Evolutionary conservation across 2,329 filamentous ascomycete species (phyloP).

Genomic region (Amesomyces nigricolor): DNA sequence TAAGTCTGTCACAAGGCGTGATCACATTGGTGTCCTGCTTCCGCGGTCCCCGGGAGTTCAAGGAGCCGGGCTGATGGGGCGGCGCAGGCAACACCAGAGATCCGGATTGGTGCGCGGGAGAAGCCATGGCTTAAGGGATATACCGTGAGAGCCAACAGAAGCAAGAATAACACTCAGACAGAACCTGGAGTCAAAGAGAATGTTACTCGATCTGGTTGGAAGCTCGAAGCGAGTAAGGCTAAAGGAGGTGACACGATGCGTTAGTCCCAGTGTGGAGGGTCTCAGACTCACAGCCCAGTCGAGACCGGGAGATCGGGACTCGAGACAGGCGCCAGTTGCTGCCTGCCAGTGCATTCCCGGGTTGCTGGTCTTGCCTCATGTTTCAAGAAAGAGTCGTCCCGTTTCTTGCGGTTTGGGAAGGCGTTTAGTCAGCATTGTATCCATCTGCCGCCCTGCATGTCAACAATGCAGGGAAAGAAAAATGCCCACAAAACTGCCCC

Average conservation of each 20-base stretch:
- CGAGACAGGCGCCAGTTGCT: too few relatives aligned
- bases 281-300: too few relatives aligned
- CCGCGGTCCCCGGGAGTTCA: not conserved
- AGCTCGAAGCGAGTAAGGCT: too few relatives aligned
- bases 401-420: not conserved
- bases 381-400: not conserved
- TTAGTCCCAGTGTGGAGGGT: too few relatives aligned
- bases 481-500: too few relatives aligned
- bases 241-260: too few relatives aligned
- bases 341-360: too few relatives aligned
- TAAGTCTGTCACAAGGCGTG: not conserved
- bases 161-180: not conserved
- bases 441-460: not conserved
- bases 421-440: conserved; percentile 6
- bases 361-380: too few relatives aligned
- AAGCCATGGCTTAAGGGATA: not conserved
- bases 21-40: too few relatives aligned
- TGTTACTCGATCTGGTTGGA: not conserved
- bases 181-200: not conserved
- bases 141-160: not conserved
- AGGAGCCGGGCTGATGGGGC: not conserved
- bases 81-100: not conserved
- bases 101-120: not conserved
- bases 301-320: too few relatives aligned
- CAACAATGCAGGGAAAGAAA: too few relatives aligned